These are phyloP conservation scores for Xylaria hypoxylon DNA, from an alignment of 2,329 filamentous ascomycete species.

Conservation along the genomic window DNA sequence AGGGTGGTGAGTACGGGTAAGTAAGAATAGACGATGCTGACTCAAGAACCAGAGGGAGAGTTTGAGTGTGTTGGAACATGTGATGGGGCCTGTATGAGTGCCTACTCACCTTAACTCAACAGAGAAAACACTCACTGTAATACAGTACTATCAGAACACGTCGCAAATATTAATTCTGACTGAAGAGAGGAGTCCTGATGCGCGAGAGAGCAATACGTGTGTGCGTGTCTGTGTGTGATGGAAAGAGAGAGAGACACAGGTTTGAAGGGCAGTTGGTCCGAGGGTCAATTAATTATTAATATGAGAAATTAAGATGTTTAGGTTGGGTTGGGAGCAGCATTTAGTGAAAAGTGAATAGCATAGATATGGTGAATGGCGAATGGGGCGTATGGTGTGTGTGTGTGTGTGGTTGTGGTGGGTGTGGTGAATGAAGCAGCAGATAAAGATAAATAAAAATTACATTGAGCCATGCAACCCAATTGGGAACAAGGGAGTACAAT, in stretches of 20 bases:
- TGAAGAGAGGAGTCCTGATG: not conserved
- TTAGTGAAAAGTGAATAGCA: not conserved
- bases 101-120: constrained; percentile 26
- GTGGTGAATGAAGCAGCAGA: constrained; percentile 20
- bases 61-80: constrained; percentile 1
- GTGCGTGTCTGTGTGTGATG: not conserved
- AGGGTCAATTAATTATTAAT: not conserved
- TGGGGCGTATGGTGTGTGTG: not conserved
- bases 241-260: not conserved
- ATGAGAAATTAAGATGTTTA: constrained; percentile 15
- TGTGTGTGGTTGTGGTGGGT: constrained; percentile 8
- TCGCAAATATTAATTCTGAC: constrained; percentile 6
- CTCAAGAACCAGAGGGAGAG: constrained; percentile 11
- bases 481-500: constrained; percentile 21
- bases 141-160: constrained; percentile 7
- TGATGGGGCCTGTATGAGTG: constrained; percentile 13
- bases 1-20: constrained; percentile 17
- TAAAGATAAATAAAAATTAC: constrained; percentile 11
- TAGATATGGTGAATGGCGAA: not conserved
- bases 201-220: not conserved
- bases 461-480: constrained; percentile 22
- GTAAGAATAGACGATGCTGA: constrained; percentile 24
- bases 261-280: not conserved
- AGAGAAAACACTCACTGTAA: constrained; percentile 18
- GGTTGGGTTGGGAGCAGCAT: constrained; percentile 17